Base-by-base conservation (phyloP, 495 filamentous ascomycete genomes). In the Trichoderma reesei region DNA sequence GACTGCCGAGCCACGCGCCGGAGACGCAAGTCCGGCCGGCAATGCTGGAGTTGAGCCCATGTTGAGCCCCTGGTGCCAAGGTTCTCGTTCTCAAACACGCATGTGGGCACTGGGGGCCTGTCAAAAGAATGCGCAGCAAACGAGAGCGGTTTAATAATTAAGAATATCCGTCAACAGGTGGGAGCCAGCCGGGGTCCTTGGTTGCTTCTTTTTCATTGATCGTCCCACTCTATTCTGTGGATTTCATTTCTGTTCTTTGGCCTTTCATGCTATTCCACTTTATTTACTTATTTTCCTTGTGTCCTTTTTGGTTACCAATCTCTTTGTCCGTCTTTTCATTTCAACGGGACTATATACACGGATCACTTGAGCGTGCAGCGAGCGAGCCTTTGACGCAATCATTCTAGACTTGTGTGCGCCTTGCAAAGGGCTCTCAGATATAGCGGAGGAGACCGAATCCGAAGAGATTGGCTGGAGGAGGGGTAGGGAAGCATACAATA, bases 1-100 rank as follows among this genome's bases (percentile, higher is more conserved):
- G 11, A 33, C 51, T 56, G 51, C 51, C 51, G 51, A 56, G 51
- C 33, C 51, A 56, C 34, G 51, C 51, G 51, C 51, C 34, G 26
- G 20, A 56, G 42, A 20, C 51, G 26, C 51, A 16, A 36, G 16
- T 3, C 31, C 3, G 51, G 51, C 31, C 34, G 10, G n/a, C 26
- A 26, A 26, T 39, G 38, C 11, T 39, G 6, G 11, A 7, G 26
- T 34, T 56, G 8, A 14, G 51, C 34, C 51, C 51, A 14, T 33
- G 10, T 34, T 56, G 20, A 26, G 31, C 44, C 44, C 51, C n/a
- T 46, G 13, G 5, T 56, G 51, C 51, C 51, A 56, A 56, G 44
- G 51, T 26, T 16, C 18, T 9, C 26, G 8, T 56, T 18, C 20
- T 33, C 31, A 56, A 56, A 56, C 26, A 34, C 31, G 26, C 51